These are phyloP conservation scores for Cystofilobasidium macerans DNA, from an alignment of 768 basidiomycete species.

Conservation along the genomic window DNA sequence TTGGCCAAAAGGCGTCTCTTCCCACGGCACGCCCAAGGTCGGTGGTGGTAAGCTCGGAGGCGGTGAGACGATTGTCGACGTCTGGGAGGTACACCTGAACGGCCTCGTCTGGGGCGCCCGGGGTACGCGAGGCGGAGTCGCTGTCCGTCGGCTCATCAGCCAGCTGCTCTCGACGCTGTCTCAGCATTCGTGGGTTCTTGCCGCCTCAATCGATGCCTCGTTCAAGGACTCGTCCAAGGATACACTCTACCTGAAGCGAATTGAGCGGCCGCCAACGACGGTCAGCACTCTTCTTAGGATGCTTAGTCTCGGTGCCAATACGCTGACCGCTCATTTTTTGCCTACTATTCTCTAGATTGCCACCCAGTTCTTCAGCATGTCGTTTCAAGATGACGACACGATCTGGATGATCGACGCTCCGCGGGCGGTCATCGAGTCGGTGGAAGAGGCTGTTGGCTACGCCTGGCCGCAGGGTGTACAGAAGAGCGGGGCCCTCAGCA, in stretches of 20 bases:
- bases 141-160: slow-evolving; percentile 11
- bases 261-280: background rate
- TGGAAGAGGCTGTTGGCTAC: slow-evolving; percentile 23
- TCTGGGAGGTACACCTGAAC: slow-evolving; percentile 24
- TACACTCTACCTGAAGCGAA: slow-evolving; percentile 16
- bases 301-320: background rate
- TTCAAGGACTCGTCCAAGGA: slow-evolving; percentile 14
- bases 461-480: slow-evolving; percentile 21
- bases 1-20: slow-evolving; percentile 18
- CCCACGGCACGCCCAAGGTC: slow-evolving; percentile 11
- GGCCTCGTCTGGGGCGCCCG: slow-evolving; percentile 16
- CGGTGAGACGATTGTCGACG: slow-evolving; percentile 10
- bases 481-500: slow-evolving; percentile 9
- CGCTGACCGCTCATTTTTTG: too few species aligned
- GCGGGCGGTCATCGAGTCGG: slow-evolving; percentile 20
- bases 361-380: slow-evolving; percentile 8
- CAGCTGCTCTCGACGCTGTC: slow-evolving; percentile 7
- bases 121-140: slow-evolving; percentile 5
- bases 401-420: slow-evolving; percentile 26
- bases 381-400: slow-evolving; percentile 21
- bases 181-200: background rate
- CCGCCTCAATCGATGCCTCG: slow-evolving; percentile 14
- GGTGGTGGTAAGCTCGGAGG: slow-evolving; percentile 2
- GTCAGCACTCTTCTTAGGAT: background rate
- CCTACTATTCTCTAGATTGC: background rate